These are phyloP conservation scores for Canariomyces notabilis DNA, from an alignment of 2,329 filamentous ascomycete species.

Conservation along the genomic window DNA sequence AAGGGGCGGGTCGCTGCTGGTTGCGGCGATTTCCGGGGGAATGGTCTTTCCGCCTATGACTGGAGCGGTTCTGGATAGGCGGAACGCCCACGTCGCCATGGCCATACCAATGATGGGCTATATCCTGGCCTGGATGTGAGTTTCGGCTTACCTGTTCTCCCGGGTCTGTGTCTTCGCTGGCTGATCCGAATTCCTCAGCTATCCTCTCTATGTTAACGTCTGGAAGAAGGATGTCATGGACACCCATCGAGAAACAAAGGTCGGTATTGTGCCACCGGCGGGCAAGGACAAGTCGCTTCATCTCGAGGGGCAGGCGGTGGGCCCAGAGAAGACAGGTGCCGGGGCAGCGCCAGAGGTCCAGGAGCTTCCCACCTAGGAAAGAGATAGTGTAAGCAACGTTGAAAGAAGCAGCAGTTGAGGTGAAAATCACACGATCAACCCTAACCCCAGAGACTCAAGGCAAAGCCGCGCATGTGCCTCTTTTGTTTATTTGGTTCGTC, in stretches of 20 bases:
- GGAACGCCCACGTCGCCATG: slow-evolving; percentile 27
- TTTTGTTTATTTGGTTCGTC: no score
- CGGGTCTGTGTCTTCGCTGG: neutral
- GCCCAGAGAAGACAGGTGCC: slow-evolving; percentile 5
- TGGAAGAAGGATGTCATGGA: slow-evolving; percentile 30
- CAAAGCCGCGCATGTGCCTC: no score
- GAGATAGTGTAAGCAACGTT: neutral
- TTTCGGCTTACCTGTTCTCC: neutral
- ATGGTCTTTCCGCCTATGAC: slow-evolving; percentile 51
- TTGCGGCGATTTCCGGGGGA: slow-evolving; percentile 51
- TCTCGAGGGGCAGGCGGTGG: slow-evolving; percentile 24
- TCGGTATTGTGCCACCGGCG: slow-evolving; percentile 22
- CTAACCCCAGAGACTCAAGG: no score
- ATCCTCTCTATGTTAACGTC: slow-evolving; percentile 31
- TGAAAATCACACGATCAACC: no score
- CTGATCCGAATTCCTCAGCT: slow-evolving; percentile 16
- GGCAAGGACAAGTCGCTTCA: slow-evolving; percentile 24
- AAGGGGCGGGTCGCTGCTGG: slow-evolving; percentile 48
- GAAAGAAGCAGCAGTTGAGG: no score
- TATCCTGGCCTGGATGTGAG: slow-evolving; percentile 26
- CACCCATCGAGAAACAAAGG: slow-evolving; percentile 26
- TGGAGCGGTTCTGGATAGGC: slow-evolving; percentile 34
- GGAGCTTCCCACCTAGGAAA: neutral
- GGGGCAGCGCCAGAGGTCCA: neutral
- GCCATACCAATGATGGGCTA: slow-evolving; percentile 30